Conservation (phyloP, 2,329 filamentous ascomycete species). For the Phyllachora maydis region DNA sequence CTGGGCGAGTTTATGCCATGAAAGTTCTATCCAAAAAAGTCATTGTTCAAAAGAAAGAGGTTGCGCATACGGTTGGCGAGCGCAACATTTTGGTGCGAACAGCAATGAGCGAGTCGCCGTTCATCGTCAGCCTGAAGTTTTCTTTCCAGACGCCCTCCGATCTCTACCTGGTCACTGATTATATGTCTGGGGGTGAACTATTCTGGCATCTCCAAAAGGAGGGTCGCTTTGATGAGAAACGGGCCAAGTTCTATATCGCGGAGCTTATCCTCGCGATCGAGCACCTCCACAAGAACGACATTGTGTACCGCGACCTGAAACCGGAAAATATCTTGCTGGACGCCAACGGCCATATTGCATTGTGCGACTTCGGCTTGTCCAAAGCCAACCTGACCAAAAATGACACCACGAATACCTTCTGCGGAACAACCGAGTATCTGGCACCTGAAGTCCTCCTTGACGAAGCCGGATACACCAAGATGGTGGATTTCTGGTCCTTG, state of each 20-base stretch:
- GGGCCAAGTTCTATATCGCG: constrained; percentile 97
- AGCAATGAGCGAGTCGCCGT: constrained; percentile 85
- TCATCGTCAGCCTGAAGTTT: constrained; percentile 95
- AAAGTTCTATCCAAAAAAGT: constrained; percentile 99
- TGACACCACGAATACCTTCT: constrained; percentile 97
- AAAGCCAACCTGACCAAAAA: constrained; percentile 96
- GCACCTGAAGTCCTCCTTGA: constrained; percentile 90
- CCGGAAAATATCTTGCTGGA: constrained; percentile 95
- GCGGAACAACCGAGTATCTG: constrained; percentile 92
- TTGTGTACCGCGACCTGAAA: constrained; percentile 93
- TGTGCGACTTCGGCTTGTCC: constrained; percentile 93
- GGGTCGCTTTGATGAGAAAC: constrained; percentile 80
- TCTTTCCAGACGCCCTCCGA: constrained; percentile 96
- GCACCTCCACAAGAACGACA: constrained; percentile 89
- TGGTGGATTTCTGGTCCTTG: constrained; percentile 99
- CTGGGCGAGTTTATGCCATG: constrained; percentile 92
- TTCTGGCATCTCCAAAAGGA: constrained; percentile 99
- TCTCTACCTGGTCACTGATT: constrained; percentile 94
- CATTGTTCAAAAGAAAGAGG: constrained; percentile 98
- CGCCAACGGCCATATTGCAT: constrained; percentile 90
- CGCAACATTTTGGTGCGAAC: constrained; percentile 94
- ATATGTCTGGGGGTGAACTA: constrained; percentile 95
- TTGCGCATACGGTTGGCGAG: constrained; percentile 91
- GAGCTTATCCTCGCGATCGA: constrained; percentile 90
- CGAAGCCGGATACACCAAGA: constrained; percentile 95